Percentiles rank a stretch among this genome's conserved stretches.
phyloP scores from a whole-genome alignment of 805 yeast genomes.

The Wickerhamiella sorbophila region DNA sequence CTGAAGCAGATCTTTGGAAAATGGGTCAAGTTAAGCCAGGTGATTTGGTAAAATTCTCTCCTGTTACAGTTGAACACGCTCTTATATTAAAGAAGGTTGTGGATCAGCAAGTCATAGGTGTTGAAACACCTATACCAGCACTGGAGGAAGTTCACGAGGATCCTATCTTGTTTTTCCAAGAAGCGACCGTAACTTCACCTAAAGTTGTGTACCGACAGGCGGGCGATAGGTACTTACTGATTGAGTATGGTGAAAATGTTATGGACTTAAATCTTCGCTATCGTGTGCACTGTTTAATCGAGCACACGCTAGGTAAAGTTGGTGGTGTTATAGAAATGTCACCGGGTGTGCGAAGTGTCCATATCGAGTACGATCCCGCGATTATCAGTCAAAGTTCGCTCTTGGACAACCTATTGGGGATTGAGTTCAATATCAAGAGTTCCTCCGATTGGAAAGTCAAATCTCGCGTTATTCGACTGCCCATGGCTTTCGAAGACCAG shows the following conservation, averaged over 20 bases:
- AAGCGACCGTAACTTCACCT: conserved; percentile 40
- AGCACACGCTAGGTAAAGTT: conserved; percentile 51
- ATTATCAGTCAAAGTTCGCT: conserved; percentile 47
- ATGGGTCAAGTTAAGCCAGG: conserved; percentile 97
- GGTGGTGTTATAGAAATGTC: conserved; percentile 87
- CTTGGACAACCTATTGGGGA: conserved; percentile 49
- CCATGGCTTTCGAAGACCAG: conserved; percentile 93
- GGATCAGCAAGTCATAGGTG: conserved; percentile 31
- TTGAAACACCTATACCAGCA: conserved; percentile 15
- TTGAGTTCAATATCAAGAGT: conserved; percentile 53
- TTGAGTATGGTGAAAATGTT: conserved; percentile 82
- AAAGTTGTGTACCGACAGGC: conserved; percentile 84
- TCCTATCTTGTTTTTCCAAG: conserved; percentile 50
- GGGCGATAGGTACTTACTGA: conserved; percentile 84
- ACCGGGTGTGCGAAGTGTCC: conserved; percentile 90
- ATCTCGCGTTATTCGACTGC: conserved; percentile 69
- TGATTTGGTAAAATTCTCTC: conserved; percentile 66
- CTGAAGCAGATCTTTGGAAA: conserved; percentile 96
- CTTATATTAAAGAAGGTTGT: conserved; percentile 45
- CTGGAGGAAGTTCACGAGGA: conserved; percentile 43
- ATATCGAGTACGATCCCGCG: conserved; percentile 65
- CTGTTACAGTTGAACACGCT: conserved; percentile 58
- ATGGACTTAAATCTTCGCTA: conserved; percentile 78
- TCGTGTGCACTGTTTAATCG: conserved; percentile 71
- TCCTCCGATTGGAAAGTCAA: conserved; percentile 59